These are phyloP conservation scores for Coccinonectria pachysandricola DNA, from an alignment of 2,329 filamentous ascomycete species.

Conservation along the genomic window DNA sequence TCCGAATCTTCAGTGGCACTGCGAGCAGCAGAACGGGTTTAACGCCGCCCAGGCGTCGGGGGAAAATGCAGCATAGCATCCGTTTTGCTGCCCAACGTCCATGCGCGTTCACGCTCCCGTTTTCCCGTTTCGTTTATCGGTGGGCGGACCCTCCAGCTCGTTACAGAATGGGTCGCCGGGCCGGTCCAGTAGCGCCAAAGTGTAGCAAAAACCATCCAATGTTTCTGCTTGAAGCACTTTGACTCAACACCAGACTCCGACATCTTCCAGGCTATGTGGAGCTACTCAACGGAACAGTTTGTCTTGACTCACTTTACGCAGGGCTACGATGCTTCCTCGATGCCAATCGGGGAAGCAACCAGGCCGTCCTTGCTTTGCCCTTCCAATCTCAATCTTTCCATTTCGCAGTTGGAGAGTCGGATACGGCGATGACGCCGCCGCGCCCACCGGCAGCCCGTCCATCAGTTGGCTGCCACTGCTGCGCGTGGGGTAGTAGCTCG, in stretches of 20 bases:
- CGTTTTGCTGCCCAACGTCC: conserved; percentile 19
- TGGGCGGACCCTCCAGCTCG: too few relatives aligned
- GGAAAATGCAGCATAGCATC: conserved; percentile 14
- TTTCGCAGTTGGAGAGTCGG: conserved; percentile 12
- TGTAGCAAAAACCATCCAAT: conserved; percentile 11
- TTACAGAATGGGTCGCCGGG: too few relatives aligned
- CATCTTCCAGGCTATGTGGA: too few relatives aligned
- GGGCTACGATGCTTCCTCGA: not conserved
- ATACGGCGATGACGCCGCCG: conserved; percentile 9
- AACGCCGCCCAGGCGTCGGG: too few relatives aligned
- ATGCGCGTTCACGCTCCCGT: conserved; percentile 8
- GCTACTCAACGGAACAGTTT: too few relatives aligned
- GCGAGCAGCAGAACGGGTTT: not conserved
- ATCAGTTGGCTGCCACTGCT: conserved; percentile 15
- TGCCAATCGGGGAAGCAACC: not conserved
- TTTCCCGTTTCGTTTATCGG: conserved; percentile 12
- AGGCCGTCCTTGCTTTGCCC: conserved; percentile 4
- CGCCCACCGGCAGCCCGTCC: conserved; percentile 4
- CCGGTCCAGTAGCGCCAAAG: conserved; percentile 18
- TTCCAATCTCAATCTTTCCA: conserved; percentile 6
- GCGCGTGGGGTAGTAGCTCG: conserved; percentile 18
- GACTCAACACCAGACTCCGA: too few relatives aligned
- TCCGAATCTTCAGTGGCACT: not conserved
- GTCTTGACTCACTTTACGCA: too few relatives aligned
- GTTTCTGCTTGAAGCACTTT: conserved; percentile 7